Percentiles rank a stretch among this genome's conserved stretches.
phyloP scores from a whole-genome alignment of 495 filamentous ascomycete genomes.

The Neurospora sp. region DNA sequence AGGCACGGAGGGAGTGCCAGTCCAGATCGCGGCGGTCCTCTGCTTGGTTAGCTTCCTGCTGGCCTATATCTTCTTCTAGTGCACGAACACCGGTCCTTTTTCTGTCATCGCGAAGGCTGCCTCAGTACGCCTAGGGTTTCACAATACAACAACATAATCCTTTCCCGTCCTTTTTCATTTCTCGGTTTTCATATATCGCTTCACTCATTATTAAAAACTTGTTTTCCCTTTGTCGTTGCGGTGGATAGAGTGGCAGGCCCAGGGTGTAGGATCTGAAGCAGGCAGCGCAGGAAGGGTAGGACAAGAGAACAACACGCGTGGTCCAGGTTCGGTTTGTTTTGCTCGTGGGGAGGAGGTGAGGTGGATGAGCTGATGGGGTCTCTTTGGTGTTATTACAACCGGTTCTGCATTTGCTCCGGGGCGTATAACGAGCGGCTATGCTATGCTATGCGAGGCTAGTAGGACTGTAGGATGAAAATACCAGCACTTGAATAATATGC shows the following conservation, averaged over 20 bases:
- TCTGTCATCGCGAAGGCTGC: background rate
- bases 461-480: background rate
- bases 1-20: slow-evolving; percentile 66
- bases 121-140: background rate
- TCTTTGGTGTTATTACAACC: background rate
- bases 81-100: background rate
- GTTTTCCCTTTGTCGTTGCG: background rate
- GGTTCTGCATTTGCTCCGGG: background rate
- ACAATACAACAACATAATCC: background rate
- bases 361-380: background rate
- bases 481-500: background rate
- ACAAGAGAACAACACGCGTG: background rate
- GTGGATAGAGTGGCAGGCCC: background rate
- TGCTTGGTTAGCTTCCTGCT: slow-evolving; percentile 87
- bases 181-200: slow-evolving; percentile 1
- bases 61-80: slow-evolving; percentile 87
- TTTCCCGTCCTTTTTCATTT: slow-evolving; percentile 3
- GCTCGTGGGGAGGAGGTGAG: background rate
- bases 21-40: slow-evolving; percentile 71
- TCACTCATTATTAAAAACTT: background rate
- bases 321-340: background rate
- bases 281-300: background rate
- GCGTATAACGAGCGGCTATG: background rate
- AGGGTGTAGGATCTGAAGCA: background rate
- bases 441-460: background rate